phyloP scores from a whole-genome alignment of 2,329 filamentous ascomycete genomes.

The Hypoxylon sp. region DNA sequence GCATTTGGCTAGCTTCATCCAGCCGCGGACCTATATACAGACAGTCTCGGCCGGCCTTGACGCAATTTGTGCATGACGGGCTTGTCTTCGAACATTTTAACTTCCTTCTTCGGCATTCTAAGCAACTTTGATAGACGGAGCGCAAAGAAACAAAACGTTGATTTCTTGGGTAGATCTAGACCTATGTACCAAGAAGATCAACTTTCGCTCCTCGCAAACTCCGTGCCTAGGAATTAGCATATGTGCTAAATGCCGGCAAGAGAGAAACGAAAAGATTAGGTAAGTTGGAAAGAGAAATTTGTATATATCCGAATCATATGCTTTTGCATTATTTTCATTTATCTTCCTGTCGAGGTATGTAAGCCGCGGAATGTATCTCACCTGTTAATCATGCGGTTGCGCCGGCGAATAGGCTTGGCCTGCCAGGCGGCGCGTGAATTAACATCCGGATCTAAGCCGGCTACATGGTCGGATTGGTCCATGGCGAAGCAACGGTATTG shows the following conservation, averaged over 20 bases:
- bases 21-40: conserved; percentile 76
- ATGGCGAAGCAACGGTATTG: conserved; percentile 37
- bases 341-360: neutral
- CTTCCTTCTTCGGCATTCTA: conserved; percentile 77
- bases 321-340: conserved; percentile 13
- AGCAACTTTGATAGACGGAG: conserved; percentile 43
- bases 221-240: conserved; percentile 36
- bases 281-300: conserved; percentile 10
- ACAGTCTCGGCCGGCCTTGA: conserved; percentile 68
- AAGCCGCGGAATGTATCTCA: conserved; percentile 57
- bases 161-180: conserved; percentile 17
- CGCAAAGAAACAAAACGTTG: conserved; percentile 41
- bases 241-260: conserved; percentile 5
- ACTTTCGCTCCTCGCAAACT: conserved; percentile 34
- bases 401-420: conserved; percentile 66
- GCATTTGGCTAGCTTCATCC: conserved; percentile 78
- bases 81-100: conserved; percentile 80
- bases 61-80: conserved; percentile 79
- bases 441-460: conserved; percentile 46
- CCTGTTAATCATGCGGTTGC: conserved; percentile 77
- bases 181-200: conserved; percentile 25
- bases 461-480: conserved; percentile 46
- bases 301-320: neutral
- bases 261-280: conserved; percentile 12
- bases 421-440: conserved; percentile 46